Evolutionary conservation across 2,329 filamentous ascomycete species (phyloP).

Genomic region (Aspergillus ochraceoroseus): DNA sequence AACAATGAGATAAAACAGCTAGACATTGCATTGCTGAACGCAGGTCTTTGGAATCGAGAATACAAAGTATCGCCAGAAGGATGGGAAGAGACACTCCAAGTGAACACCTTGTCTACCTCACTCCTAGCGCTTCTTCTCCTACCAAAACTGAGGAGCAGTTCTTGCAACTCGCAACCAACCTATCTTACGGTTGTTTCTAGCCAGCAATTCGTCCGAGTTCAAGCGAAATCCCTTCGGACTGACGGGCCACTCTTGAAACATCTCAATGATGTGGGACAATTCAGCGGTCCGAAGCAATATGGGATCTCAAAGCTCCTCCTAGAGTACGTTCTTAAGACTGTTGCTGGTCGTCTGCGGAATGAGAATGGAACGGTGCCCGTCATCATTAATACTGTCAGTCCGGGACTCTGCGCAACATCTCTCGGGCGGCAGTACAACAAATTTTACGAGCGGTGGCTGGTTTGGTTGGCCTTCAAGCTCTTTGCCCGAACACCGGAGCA

Average conservation of each 20-base stretch:
- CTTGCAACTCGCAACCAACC: constrained; percentile 29
- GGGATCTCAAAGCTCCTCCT: constrained; percentile 42
- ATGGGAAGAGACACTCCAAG: constrained; percentile 53
- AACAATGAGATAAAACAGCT: constrained; percentile 37
- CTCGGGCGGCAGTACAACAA: constrained; percentile 40
- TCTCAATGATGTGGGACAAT: constrained; percentile 31
- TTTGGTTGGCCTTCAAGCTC: constrained; percentile 35
- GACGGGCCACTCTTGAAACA: constrained; percentile 32
- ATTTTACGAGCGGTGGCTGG: constrained; percentile 33
- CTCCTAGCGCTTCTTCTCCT: constrained; percentile 52
- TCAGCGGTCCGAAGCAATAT: constrained; percentile 37
- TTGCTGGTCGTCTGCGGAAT: constrained; percentile 31
- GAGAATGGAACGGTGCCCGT: constrained; percentile 37
- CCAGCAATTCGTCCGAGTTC: constrained; percentile 36
- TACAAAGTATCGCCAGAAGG: constrained; percentile 41
- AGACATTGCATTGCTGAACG: constrained; percentile 47
- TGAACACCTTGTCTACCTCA: constrained; percentile 55
- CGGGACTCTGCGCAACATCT: constrained; percentile 43
- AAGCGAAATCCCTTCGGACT: constrained; percentile 30
- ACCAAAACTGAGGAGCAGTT: constrained; percentile 42
- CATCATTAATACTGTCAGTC: constrained; percentile 45
- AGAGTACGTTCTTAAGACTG: constrained; percentile 40
- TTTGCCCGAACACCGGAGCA: constrained; percentile 44
- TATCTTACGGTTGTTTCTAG: constrained; percentile 47
- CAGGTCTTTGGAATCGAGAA: constrained; percentile 40